A percentile compares a stretch with the other conserved stretches of the same genome.
Conservation (phyloP, 352 stramenopile genomes). For the Globisporangium rhizosaccharum region DNA sequence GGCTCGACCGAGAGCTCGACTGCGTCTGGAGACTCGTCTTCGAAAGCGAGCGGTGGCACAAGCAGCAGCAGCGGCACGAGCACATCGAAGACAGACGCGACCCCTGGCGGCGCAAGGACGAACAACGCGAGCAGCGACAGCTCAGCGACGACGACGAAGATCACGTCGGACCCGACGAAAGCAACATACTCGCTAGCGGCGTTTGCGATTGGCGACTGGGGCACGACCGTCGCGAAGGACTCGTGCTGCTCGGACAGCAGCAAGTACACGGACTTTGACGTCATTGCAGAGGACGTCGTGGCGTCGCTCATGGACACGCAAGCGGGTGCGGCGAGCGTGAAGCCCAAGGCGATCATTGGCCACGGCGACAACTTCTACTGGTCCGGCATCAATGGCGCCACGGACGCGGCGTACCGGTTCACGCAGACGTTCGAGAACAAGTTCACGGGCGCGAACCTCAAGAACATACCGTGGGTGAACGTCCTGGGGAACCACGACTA, state of each 20-base stretch:
- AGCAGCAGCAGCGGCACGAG: neutral
- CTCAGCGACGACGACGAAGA: slow-evolving; percentile 17
- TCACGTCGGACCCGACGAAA: slow-evolving; percentile 54
- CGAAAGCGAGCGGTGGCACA: neutral
- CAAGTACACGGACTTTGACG: slow-evolving; percentile 48
- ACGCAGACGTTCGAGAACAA: slow-evolving; percentile 51
- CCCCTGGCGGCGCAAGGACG: slow-evolving; percentile 4
- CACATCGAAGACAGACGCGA: slow-evolving; percentile 1
- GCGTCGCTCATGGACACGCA: slow-evolving; percentile 55
- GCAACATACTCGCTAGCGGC: slow-evolving; percentile 48
- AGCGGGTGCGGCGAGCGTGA: slow-evolving; percentile 23
- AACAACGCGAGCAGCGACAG: slow-evolving; percentile 17
- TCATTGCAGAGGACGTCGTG: slow-evolving; percentile 59
- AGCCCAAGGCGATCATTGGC: slow-evolving; percentile 53
- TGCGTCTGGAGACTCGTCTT: neutral
- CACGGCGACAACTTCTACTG: slow-evolving; percentile 75
- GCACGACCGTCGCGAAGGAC: slow-evolving; percentile 47
- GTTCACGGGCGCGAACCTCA: slow-evolving; percentile 40
- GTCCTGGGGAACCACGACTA: slow-evolving; percentile 74
- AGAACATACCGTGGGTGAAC: slow-evolving; percentile 50
- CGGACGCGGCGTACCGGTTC: slow-evolving; percentile 40
- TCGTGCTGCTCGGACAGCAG: slow-evolving; percentile 62
- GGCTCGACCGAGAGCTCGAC: slow-evolving; percentile 23
- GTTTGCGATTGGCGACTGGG: slow-evolving; percentile 75
- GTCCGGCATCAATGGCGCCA: slow-evolving; percentile 39